Conservation (phyloP, 345 rosid genomes). For the Pelargonium nanum region DNA sequence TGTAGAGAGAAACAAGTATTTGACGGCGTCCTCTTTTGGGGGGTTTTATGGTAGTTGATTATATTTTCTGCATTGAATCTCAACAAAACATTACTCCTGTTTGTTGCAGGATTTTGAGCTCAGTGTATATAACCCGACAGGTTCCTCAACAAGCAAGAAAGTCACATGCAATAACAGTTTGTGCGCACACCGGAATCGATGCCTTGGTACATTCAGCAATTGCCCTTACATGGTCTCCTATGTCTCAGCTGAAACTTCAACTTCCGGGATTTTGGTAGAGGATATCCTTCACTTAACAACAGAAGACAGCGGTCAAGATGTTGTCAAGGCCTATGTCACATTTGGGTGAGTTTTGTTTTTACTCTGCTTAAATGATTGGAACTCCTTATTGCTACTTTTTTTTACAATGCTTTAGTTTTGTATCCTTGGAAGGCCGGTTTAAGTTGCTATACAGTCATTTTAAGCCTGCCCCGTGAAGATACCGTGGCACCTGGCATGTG, state of each 20-base stretch:
- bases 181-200: conserved; percentile 48
- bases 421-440: not conserved
- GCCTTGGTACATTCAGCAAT: conserved; percentile 58
- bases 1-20: not conserved
- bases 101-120: conserved; percentile 55
- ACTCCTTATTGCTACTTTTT: no score
- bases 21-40: not conserved
- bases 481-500: not conserved
- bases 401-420: no score
- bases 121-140: conserved; percentile 55
- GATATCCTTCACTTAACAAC: conserved; percentile 67
- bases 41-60: not conserved
- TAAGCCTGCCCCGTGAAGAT: not conserved
- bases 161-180: conserved; percentile 64
- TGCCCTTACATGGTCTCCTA: conserved; percentile 76
- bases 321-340: conserved; percentile 53
- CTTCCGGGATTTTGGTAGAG: conserved; percentile 65
- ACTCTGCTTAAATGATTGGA: conserved; percentile 1
- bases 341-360: conserved; percentile 43
- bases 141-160: conserved; percentile 59
- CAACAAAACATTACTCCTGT: not conserved
- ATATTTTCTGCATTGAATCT: conserved; percentile 5
- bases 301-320: conserved; percentile 33
- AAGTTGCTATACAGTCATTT: not conserved
- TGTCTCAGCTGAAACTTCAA: conserved; percentile 75